Evolutionary conservation across 106 monocot genomes (phyloP).

Genomic region (Triglochin maritima): DNA sequence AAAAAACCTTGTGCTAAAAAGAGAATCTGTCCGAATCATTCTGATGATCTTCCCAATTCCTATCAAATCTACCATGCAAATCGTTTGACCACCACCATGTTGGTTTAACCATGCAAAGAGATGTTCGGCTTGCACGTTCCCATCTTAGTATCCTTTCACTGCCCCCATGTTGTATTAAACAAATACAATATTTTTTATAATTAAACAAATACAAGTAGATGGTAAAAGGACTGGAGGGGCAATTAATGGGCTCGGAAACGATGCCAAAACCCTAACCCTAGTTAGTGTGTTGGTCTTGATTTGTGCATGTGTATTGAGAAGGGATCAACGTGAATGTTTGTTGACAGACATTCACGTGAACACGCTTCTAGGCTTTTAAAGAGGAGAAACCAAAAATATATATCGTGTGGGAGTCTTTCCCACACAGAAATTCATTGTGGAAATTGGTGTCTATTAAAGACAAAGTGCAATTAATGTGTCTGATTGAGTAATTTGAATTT

Average conservation of each 20-base stretch:
- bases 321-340: conserved; percentile 74
- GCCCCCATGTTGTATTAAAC: too few relatives aligned
- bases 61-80: neutral
- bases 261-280: conserved; percentile 17
- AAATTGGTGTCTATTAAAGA: too few relatives aligned
- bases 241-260: conserved; percentile 2
- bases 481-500: too few relatives aligned
- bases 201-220: neutral
- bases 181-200: too few relatives aligned
- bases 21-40: too few relatives aligned
- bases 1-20: too few relatives aligned
- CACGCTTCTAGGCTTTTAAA: conserved; percentile 8
- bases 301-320: neutral
- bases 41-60: neutral
- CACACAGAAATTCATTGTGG: neutral
- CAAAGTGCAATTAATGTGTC: too few relatives aligned
- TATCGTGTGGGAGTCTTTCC: neutral
- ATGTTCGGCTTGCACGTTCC: neutral
- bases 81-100: neutral
- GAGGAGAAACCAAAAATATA: neutral
- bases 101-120: neutral
- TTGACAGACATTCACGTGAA: conserved; percentile 71
- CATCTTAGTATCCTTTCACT: neutral
- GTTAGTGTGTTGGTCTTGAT: neutral
- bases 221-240: neutral